Evolutionary conservation across 106 monocot species (phyloP).

Genomic region (Dioscorea dumetorum): DNA sequence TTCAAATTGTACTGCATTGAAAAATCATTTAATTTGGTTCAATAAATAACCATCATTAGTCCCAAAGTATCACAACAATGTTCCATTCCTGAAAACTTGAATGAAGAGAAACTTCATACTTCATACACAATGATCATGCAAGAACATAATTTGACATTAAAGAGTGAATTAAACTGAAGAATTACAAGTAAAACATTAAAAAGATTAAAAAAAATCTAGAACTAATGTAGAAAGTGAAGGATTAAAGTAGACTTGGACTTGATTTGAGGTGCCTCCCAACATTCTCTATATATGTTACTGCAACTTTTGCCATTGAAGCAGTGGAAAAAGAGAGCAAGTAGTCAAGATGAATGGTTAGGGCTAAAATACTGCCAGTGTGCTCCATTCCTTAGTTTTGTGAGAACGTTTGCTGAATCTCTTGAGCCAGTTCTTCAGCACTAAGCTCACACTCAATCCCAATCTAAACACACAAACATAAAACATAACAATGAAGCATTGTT

Average conservation of each 20-base stretch:
- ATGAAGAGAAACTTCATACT: no score
- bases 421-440: conserved; percentile 87
- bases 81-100: no score
- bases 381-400: conserved; percentile 14
- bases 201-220: no score
- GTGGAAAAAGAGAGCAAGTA: neutral
- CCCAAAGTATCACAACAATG: no score
- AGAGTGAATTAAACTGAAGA: no score
- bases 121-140: no score
- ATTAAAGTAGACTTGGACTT: conserved; percentile 23
- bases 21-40: no score
- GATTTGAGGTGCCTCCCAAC: conserved; percentile 25
- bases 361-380: neutral
- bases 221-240: no score
- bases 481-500: neutral
- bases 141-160: no score
- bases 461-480: conserved; percentile 18
- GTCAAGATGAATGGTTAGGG: neutral
- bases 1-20: no score
- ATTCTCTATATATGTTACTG: conserved; percentile 9
- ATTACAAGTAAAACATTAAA: no score
- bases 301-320: neutral
- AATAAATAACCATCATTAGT: no score
- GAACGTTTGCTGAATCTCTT: conserved; percentile 83
- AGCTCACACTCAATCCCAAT: conserved; percentile 96